Base-by-base conservation (phyloP, 306 rosid species). In the Cucurbita argyrosperma region DNA sequence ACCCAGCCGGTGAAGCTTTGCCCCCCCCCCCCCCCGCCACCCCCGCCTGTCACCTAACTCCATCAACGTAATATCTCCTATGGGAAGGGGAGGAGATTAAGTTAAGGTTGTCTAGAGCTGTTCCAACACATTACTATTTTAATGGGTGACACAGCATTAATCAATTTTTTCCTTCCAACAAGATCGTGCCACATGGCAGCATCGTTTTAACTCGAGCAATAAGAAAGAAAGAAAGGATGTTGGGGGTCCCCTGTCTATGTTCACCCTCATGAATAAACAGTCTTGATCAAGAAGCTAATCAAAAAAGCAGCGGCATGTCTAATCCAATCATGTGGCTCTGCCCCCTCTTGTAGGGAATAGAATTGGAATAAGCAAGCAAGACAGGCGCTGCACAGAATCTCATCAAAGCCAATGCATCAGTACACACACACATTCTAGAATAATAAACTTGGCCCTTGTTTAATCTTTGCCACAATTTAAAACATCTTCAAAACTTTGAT, bases 21-120 rank as follows among this genome's bases (percentile, higher is more conserved):
- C 5, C 62, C 1, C 74, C 61, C 37, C 74, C 61, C 37, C n/a
- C n/a, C n/a, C n/a, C n/a, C 75, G 62, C 5, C 62, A 23, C 74
- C 61, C 37, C 75, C 39, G 51, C 39, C 51, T 72, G 61, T 72
- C 76, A 37, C 4, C 61, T 13, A 30, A 42, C 4, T 8, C 49
- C 21, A 43, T 19, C 8, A 0, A 21, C 43, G 56, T 42, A 73
- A 56, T n/a, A 61, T 69, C 49, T 49, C 19, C 42, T 1, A 19
- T 11, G 18, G 8, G 75, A 26, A 62, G 64, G 56, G 58, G 35
- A 30, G 35, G 35, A 30, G 35, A 4, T 30, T 30, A 30, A 30
- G 81, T 82, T 77, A 84, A 88, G 92, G 88, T 85, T 86, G 90
- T 84, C 92, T 66, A 30, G 71, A 15, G 75, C 62, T 77, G 85